These are phyloP conservation scores for Exophiala calicioides DNA, from an alignment of 2,329 filamentous ascomycete genomes.

Conservation along the genomic window DNA sequence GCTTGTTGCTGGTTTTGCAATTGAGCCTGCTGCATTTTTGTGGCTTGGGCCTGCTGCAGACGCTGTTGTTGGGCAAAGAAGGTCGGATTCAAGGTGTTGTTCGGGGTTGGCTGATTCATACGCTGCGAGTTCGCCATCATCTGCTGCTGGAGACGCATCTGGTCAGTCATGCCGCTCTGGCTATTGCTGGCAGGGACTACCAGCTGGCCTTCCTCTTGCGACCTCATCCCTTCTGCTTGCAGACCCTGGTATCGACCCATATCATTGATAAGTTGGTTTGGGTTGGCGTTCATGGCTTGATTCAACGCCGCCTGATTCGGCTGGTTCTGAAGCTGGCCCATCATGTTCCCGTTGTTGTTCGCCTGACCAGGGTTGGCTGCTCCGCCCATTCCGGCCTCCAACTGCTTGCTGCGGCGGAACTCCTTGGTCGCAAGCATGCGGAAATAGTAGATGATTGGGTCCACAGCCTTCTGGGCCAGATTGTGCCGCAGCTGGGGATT, in stretches of 20 bases:
- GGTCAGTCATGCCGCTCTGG: conserved; percentile 44
- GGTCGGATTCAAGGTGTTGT: conserved; percentile 42
- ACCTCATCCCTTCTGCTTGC: conserved; percentile 62
- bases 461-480: conserved; percentile 47
- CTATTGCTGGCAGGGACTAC: conserved; percentile 66
- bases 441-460: conserved; percentile 55
- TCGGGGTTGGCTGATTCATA: conserved; percentile 40
- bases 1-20: conserved; percentile 42
- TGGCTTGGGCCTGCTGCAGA: conserved; percentile 40
- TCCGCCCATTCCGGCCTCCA: conserved; percentile 21
- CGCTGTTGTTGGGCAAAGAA: conserved; percentile 47
- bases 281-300: conserved; percentile 15
- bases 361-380: conserved; percentile 12
- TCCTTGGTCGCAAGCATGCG: conserved; percentile 50
- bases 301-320: conserved; percentile 32
- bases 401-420: conserved; percentile 37
- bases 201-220: conserved; percentile 61
- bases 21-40: conserved; percentile 39
- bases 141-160: conserved; percentile 45
- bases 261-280: conserved; percentile 40
- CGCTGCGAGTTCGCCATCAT: conserved; percentile 46
- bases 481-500: conserved; percentile 51
- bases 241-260: conserved; percentile 61
- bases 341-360: conserved; percentile 18
- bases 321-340: conserved; percentile 20